Evolutionary conservation across 164 flowering plant genomes (phyloP).

Genomic region (Brasenia schreberi): DNA sequence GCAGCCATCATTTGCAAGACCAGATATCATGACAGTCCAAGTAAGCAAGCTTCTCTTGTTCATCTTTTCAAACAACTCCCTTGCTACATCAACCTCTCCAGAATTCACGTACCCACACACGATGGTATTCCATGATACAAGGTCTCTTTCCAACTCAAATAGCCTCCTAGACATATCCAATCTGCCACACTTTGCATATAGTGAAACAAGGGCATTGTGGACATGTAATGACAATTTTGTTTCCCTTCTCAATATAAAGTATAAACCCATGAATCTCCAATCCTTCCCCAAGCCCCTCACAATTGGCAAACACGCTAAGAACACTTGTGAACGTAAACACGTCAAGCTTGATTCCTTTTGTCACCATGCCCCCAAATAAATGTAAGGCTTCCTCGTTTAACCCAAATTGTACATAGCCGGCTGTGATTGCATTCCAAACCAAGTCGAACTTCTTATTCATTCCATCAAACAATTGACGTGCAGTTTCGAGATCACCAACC

Average conservation of each 20-base stretch:
- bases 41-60: slow-evolving; percentile 24
- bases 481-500: slow-evolving; percentile 28
- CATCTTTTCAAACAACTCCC: slow-evolving; percentile 26
- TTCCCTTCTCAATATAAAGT: slow-evolving; percentile 21
- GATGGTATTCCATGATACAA: slow-evolving; percentile 49
- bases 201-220: slow-evolving; percentile 34
- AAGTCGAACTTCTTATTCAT: slow-evolving; percentile 29
- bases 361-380: slow-evolving; percentile 28
- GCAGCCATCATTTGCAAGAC: slow-evolving; percentile 46
- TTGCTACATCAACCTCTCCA: slow-evolving; percentile 24
- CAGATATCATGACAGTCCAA: slow-evolving; percentile 54
- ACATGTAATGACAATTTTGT: slow-evolving; percentile 21
- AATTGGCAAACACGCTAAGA: slow-evolving; percentile 38
- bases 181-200: slow-evolving; percentile 34
- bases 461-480: slow-evolving; percentile 26
- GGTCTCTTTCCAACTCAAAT: slow-evolving; percentile 28
- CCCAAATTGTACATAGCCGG: slow-evolving; percentile 45
- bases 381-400: slow-evolving; percentile 23
- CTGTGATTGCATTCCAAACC: slow-evolving; percentile 52
- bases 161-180: slow-evolving; percentile 24
- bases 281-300: slow-evolving; percentile 23
- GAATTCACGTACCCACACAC: slow-evolving; percentile 27
- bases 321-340: slow-evolving; percentile 42
- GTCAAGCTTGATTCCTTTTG: slow-evolving; percentile 21
- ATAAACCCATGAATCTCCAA: slow-evolving; percentile 41